Percentiles rank a stretch among this genome's conserved stretches.
phyloP scores from a whole-genome alignment of 768 basidiomycete species.

The Tulasnella sp. region DNA sequence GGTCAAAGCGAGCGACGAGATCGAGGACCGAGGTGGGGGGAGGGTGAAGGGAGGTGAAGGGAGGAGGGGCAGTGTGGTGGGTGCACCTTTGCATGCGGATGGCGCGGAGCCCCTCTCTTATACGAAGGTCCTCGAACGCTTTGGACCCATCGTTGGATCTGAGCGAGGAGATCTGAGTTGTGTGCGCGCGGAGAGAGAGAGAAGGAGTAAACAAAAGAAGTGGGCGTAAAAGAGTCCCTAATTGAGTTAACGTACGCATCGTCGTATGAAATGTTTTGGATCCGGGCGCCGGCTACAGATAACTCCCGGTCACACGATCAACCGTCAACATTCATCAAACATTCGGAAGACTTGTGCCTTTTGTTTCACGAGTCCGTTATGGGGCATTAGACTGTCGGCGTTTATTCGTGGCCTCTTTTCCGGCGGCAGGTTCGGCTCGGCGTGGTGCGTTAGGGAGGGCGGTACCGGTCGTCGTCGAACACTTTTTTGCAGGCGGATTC shows the following conservation, averaged over 20 bases:
- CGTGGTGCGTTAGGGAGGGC: background rate
- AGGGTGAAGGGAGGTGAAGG: background rate
- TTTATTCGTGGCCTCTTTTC: background rate
- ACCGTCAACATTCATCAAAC: too few species aligned
- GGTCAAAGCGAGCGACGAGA: background rate
- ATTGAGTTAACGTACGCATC: slow-evolving; percentile 3
- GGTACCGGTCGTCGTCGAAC: background rate
- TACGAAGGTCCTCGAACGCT: background rate
- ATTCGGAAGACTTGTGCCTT: background rate
- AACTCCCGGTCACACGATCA: slow-evolving; percentile 19
- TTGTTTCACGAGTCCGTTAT: background rate
- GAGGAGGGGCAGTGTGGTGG: background rate
- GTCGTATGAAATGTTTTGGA: background rate
- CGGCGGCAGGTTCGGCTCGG: background rate
- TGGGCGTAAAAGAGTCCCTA: background rate
- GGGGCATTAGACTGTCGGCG: background rate
- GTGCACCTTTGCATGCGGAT: background rate
- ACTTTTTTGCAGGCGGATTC: background rate
- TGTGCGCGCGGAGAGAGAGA: background rate
- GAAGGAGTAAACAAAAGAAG: slow-evolving; percentile 7
- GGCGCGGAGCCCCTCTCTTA: slow-evolving; percentile 14
- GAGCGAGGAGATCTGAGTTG: background rate
- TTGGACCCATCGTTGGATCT: background rate
- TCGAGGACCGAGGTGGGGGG: background rate
- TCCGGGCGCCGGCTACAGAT: slow-evolving; percentile 6